Conservation (phyloP, 176 grass and related monocot species). For the Thalia dealbata region DNA sequence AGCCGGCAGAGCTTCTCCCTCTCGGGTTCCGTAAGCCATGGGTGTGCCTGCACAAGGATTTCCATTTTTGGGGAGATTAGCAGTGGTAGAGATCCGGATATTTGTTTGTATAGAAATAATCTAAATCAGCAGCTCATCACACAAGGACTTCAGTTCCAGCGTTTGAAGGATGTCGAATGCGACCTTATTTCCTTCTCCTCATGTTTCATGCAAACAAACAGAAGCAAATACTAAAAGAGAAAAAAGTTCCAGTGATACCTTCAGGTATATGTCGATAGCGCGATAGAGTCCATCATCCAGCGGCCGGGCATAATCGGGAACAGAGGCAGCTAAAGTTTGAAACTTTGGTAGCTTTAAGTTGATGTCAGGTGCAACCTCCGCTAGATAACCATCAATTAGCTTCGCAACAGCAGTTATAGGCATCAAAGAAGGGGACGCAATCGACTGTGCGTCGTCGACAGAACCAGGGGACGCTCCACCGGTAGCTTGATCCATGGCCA, state of each 20-base stretch:
- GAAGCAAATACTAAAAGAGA: background rate
- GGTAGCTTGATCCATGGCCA: constrained; percentile 13
- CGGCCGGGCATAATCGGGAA: constrained; percentile 17
- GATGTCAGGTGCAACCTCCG: constrained; percentile 18
- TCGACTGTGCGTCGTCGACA: constrained; percentile 5
- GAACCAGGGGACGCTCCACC: constrained; percentile 2
- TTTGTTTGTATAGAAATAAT: too few relatives aligned
- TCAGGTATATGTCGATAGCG: constrained; percentile 16
- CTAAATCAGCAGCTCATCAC: too few relatives aligned
- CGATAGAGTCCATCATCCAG: constrained; percentile 21
- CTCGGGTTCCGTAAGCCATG: constrained; percentile 7
- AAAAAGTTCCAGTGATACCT: constrained; percentile 4
- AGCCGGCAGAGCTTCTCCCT: constrained; percentile 12
- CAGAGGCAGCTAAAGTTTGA: constrained; percentile 1
- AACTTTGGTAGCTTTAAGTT: constrained; percentile 18
- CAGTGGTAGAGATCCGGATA: background rate
- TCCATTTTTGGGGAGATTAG: background rate
- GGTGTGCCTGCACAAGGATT: constrained; percentile 6
- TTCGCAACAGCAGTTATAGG: constrained; percentile 11
- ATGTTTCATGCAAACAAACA: too few relatives aligned
- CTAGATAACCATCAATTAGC: constrained; percentile 16
- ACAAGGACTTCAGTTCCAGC: too few relatives aligned
- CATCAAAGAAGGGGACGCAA: constrained; percentile 17
- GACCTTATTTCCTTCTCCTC: too few relatives aligned
- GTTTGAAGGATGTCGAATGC: too few relatives aligned